Conservation (phyloP, 2,329 filamentous ascomycete genomes). For the Pseudofabraea citricarpa region DNA sequence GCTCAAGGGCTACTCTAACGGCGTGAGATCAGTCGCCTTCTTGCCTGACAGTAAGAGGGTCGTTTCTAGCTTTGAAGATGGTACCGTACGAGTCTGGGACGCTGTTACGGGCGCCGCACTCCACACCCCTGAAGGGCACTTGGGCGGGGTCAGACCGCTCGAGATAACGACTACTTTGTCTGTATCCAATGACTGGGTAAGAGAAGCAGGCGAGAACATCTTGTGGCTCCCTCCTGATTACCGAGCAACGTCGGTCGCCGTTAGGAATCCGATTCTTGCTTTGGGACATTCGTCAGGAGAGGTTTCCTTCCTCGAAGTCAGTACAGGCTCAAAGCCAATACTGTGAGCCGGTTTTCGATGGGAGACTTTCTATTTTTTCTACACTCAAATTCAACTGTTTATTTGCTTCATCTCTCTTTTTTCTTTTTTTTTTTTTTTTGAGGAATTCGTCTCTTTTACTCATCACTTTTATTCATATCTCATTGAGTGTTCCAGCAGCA, state of each 20-base stretch:
- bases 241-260: neutral
- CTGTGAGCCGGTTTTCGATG: too few relatives aligned
- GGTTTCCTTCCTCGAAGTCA: neutral
- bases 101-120: neutral
- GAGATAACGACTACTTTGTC: neutral
- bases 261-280: neutral
- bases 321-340: neutral
- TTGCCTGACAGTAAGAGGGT: neutral
- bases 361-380: too few relatives aligned
- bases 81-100: neutral
- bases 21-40: neutral
- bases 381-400: too few relatives aligned
- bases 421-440: too few relatives aligned
- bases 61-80: neutral
- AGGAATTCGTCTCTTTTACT: too few relatives aligned
- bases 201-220: neutral
- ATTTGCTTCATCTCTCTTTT: too few relatives aligned
- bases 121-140: conserved; percentile 1
- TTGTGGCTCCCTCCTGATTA: neutral
- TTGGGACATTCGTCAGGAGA: neutral
- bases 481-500: too few relatives aligned
- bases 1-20: neutral
- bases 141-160: neutral
- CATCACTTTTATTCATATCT: too few relatives aligned
- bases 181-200: neutral